Evolutionary conservation across 2,329 filamentous ascomycete genomes (phyloP).

Genomic region (Bisporella sp.): DNA sequence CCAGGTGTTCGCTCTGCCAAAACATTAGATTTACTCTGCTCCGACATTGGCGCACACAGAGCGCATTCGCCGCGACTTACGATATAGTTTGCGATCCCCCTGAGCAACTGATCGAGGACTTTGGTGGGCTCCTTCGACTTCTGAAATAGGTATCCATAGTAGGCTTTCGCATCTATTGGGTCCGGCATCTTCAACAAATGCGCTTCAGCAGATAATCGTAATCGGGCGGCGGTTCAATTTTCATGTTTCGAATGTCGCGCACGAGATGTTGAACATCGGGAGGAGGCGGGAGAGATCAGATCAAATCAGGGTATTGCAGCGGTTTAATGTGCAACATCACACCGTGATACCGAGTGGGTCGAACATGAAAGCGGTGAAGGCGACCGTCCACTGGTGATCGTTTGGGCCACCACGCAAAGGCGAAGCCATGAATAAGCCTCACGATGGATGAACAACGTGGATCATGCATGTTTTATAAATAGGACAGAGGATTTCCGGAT

Average conservation of each 20-base stretch:
- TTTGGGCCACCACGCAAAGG: no score
- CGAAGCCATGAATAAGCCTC: no score
- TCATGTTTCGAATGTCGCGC: no score
- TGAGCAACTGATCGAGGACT: conserved; percentile 59
- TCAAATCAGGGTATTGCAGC: background rate
- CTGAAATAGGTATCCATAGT: conserved; percentile 63
- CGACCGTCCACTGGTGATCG: no score
- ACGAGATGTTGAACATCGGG: no score
- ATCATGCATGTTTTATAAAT: no score
- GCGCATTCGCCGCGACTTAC: conserved; percentile 41
- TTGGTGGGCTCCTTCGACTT: conserved; percentile 60
- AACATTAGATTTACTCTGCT: conserved; percentile 9
- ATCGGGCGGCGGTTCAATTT: no score
- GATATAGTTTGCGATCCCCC: conserved; percentile 62
- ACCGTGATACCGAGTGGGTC: background rate
- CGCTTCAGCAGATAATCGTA: no score
- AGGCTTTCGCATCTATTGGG: conserved; percentile 20
- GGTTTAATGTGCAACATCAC: background rate
- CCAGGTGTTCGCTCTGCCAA: conserved; percentile 47
- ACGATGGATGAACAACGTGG: no score
- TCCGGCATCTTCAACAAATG: conserved; percentile 10
- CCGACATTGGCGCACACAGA: background rate
- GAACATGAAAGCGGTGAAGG: no score
- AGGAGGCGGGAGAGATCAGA: background rate
- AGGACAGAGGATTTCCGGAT: no score